Percentiles rank a stretch among this genome's conserved stretches.
Conservation (phyloP, 306 rosid genomes). For the Inga leiocalycina region DNA sequence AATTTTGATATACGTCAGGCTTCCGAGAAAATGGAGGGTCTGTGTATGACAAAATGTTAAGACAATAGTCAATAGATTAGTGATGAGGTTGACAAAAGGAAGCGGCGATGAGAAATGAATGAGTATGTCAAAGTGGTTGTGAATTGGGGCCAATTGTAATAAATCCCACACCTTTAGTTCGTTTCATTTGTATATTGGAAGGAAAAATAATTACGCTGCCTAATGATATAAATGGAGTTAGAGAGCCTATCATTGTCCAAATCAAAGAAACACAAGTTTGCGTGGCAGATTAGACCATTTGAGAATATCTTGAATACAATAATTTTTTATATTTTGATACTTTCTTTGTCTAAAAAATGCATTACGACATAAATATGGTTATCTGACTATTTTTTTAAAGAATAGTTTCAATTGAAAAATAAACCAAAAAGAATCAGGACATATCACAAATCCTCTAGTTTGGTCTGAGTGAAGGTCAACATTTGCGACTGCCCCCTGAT, state of each 20-base stretch:
- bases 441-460: neutral
- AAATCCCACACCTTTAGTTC: neutral
- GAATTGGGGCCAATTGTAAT: neutral
- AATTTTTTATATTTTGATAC: neutral
- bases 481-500: constrained; percentile 44
- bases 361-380: neutral
- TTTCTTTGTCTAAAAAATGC: neutral
- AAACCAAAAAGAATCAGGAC: neutral
- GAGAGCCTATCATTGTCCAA: neutral
- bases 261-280: neutral
- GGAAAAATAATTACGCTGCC: neutral
- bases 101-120: neutral
- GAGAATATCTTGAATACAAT: neutral
- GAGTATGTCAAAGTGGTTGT: neutral
- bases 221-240: neutral
- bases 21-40: neutral
- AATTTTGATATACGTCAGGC: neutral
- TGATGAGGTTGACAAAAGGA: neutral
- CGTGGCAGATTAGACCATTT: neutral
- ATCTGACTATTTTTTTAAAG: neutral
- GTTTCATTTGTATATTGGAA: neutral
- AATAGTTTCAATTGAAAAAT: neutral
- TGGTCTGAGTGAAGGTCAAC: constrained; percentile 39
- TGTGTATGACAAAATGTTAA: neutral
- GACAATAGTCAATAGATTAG: neutral